Evolutionary conservation across 1,139 yeast species (phyloP).

Genomic region (Protomyces inundatus): DNA sequence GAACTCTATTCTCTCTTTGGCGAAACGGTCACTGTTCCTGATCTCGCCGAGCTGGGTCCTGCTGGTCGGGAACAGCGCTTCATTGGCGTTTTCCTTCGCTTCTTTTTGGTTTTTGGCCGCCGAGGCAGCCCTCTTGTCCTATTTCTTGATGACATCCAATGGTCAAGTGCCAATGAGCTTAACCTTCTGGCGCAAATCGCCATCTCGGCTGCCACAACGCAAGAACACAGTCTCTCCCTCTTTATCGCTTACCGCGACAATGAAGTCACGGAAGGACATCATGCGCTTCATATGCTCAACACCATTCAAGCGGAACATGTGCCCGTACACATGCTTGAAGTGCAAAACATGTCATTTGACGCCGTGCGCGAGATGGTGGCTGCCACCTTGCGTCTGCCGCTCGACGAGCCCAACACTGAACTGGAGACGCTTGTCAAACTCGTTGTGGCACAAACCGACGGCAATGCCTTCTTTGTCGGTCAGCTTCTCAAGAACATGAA

Average conservation of each 20-base stretch:
- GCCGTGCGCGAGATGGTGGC: constrained; percentile 21
- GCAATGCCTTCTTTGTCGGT: constrained; percentile 24
- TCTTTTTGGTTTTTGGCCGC: constrained; percentile 12
- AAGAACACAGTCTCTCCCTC: constrained; percentile 1
- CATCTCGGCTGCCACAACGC: constrained; percentile 3
- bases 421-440: constrained; percentile 10
- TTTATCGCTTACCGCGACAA: constrained; percentile 23
- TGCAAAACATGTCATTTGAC: background rate
- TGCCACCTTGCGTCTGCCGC: constrained; percentile 7
- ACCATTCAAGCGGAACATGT: constrained; percentile 1
- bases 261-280: constrained; percentile 18
- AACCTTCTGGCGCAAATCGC: constrained; percentile 5
- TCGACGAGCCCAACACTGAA: constrained; percentile 10
- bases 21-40: background rate
- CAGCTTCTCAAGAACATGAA: constrained; percentile 13
- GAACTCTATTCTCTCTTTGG: constrained; percentile 10
- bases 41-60: constrained; percentile 17
- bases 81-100: constrained; percentile 8
- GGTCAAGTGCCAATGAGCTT: constrained; percentile 18
- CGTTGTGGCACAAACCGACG: constrained; percentile 13
- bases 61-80: constrained; percentile 22
- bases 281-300: constrained; percentile 2
- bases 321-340: constrained; percentile 3
- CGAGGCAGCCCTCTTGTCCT: constrained; percentile 17
- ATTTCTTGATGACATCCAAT: constrained; percentile 24